These are phyloP conservation scores for Epichloe amarillans DNA, from an alignment of 2,329 filamentous ascomycete species.

Conservation along the genomic window DNA sequence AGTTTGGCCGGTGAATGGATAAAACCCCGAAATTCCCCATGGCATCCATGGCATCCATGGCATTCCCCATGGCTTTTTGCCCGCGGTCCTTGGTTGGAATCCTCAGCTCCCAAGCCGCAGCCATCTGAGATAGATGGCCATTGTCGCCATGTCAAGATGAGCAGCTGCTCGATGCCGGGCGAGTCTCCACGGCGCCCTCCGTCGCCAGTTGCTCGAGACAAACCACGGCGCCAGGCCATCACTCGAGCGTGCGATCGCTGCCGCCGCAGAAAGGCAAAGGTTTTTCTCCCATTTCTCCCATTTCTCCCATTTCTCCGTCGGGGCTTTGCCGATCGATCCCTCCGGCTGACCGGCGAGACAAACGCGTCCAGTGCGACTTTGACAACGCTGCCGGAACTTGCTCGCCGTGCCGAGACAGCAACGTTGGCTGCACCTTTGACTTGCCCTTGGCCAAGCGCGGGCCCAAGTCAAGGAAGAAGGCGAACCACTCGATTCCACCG, in stretches of 20 bases:
- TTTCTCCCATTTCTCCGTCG: background rate
- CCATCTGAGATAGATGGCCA: background rate
- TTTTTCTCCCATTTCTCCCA: conserved; percentile 1
- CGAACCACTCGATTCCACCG: conserved; percentile 8
- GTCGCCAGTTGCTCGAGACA: conserved; percentile 5
- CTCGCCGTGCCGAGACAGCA: conserved; percentile 20
- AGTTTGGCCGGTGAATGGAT: conserved; percentile 1
- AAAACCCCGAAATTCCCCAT: conserved; percentile 4
- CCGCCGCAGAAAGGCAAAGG: conserved; percentile 24
- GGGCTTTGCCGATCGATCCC: conserved; percentile 4
- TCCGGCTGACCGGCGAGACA: background rate
- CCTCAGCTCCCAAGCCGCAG: background rate
- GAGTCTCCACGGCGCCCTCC: conserved; percentile 9
- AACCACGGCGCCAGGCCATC: conserved; percentile 10
- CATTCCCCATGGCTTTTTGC: background rate
- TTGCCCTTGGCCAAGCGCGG: conserved; percentile 24
- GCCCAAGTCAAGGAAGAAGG: conserved; percentile 20
- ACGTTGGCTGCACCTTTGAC: conserved; percentile 23
- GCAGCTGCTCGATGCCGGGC: conserved; percentile 6
- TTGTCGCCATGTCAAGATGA: conserved; percentile 4
- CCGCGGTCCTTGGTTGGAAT: background rate
- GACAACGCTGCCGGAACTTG: conserved; percentile 13
- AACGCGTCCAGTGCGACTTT: conserved; percentile 15
- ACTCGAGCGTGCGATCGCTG: conserved; percentile 23
- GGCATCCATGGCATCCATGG: background rate